Conservation (phyloP, 2,329 filamentous ascomycete genomes). For the Fusarium heterosporum region DNA sequence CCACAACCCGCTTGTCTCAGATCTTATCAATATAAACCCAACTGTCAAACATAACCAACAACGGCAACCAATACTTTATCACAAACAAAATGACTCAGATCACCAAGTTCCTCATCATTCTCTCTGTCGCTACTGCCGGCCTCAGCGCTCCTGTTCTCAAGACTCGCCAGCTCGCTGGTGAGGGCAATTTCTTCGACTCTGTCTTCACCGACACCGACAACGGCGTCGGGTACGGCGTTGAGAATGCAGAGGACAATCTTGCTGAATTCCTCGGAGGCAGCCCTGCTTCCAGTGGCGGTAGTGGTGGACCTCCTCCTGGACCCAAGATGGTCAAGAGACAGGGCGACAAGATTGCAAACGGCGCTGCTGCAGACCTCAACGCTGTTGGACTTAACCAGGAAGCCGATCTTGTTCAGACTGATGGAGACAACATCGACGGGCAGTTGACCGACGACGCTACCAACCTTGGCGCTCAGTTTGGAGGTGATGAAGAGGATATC, state of each 20-base stretch:
- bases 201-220: not conserved
- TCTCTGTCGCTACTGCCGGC: not conserved
- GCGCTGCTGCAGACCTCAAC: not conserved
- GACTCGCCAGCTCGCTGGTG: slow-evolving; percentile 4
- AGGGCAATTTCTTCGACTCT: not conserved
- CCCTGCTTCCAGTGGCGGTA: not conserved
- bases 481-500: not conserved
- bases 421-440: slow-evolving; percentile 8
- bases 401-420: not conserved
- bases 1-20: not conserved
- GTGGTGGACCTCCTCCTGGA: not conserved
- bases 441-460: not conserved
- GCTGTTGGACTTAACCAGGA: not conserved
- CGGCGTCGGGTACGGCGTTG: not conserved
- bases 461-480: slow-evolving; percentile 3
- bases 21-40: not conserved
- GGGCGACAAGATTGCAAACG: slow-evolving; percentile 1
- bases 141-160: not conserved
- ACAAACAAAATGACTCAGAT: not conserved
- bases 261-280: not conserved
- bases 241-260: not conserved
- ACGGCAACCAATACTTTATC: too few species aligned
- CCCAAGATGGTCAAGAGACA: slow-evolving; percentile 7
- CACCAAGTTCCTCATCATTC: not conserved
- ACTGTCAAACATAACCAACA: not conserved